These are phyloP conservation scores for Magnolia kwangsiensis DNA, from an alignment of 164 flowering plant genomes.

Conservation along the genomic window DNA sequence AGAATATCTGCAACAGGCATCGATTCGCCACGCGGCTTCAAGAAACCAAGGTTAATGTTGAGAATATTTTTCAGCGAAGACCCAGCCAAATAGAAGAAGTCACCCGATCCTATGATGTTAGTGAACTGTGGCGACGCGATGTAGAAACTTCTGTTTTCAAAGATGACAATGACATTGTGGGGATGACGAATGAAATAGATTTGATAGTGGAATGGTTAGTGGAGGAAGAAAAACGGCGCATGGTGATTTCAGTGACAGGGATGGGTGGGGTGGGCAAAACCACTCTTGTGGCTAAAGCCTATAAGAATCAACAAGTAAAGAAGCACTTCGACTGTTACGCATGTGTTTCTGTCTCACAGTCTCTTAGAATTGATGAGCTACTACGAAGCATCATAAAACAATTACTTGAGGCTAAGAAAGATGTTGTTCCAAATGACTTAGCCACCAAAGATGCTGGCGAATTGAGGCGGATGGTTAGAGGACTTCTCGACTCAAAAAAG, in stretches of 20 bases:
- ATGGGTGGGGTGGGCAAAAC: conserved; percentile 64
- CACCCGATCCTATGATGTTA: too few relatives aligned
- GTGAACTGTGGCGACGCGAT: not conserved
- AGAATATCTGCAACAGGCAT: not conserved
- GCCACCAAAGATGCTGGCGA: too few relatives aligned
- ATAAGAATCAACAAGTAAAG: conserved; percentile 13
- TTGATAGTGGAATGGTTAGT: conserved; percentile 25
- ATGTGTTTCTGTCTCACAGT: conserved; percentile 35
- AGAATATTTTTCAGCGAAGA: too few relatives aligned
- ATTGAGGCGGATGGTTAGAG: too few relatives aligned
- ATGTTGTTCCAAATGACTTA: too few relatives aligned
- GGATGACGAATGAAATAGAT: conserved; percentile 28
- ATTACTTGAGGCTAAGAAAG: too few relatives aligned
- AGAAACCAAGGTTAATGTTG: not conserved
- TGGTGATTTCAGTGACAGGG: conserved; percentile 42
- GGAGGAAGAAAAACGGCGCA: conserved; percentile 26
- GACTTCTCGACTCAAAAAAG: too few relatives aligned
- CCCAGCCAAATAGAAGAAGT: too few relatives aligned
- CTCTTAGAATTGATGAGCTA: too few relatives aligned
- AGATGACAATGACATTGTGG: conserved; percentile 28
- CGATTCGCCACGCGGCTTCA: not conserved
- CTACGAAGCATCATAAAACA: too few relatives aligned
- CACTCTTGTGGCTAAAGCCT: conserved; percentile 33
- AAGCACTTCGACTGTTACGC: conserved; percentile 28
- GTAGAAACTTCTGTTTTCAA: conserved; percentile 10